These are phyloP conservation scores for Colletotrichum incanum DNA, from an alignment of 2,329 filamentous ascomycete species.

Conservation along the genomic window DNA sequence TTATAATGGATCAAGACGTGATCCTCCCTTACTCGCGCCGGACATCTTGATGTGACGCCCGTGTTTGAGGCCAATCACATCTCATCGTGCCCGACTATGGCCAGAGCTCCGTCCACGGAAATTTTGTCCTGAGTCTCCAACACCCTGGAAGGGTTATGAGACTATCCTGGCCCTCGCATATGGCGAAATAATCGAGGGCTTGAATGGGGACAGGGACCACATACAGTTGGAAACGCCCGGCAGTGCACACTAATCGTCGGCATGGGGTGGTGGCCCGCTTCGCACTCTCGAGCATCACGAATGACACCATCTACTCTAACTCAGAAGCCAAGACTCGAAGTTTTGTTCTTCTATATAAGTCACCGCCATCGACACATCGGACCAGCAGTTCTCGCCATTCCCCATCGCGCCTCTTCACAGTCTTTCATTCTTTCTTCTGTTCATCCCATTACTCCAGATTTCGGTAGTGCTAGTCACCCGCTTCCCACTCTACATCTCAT, in stretches of 20 bases:
- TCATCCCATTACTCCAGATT: slow-evolving; percentile 6
- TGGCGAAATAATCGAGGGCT: slow-evolving; percentile 25
- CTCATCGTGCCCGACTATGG: too few species aligned
- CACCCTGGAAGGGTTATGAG: background rate
- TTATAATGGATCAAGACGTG: background rate
- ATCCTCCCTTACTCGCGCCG: slow-evolving; percentile 16
- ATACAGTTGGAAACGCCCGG: background rate
- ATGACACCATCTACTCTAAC: background rate
- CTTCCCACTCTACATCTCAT: background rate
- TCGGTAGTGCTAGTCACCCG: slow-evolving; percentile 33
- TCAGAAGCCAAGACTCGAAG: background rate
- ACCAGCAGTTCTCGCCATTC: background rate
- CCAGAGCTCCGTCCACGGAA: background rate
- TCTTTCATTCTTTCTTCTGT: slow-evolving; percentile 22
- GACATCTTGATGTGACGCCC: slow-evolving; percentile 17
- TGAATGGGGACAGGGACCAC: background rate
- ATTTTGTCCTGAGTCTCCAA: background rate
- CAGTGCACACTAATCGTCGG: background rate
- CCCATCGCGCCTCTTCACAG: background rate
- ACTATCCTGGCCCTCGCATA: slow-evolving; percentile 8
- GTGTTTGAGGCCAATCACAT: slow-evolving; percentile 17
- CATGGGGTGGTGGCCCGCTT: slow-evolving; percentile 1
- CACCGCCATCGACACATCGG: background rate
- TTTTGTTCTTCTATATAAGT: slow-evolving; percentile 23
- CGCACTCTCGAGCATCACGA: background rate